Conservation (phyloP, 2,329 filamentous ascomycete genomes). For the Colletotrichum cordylinicola region DNA sequence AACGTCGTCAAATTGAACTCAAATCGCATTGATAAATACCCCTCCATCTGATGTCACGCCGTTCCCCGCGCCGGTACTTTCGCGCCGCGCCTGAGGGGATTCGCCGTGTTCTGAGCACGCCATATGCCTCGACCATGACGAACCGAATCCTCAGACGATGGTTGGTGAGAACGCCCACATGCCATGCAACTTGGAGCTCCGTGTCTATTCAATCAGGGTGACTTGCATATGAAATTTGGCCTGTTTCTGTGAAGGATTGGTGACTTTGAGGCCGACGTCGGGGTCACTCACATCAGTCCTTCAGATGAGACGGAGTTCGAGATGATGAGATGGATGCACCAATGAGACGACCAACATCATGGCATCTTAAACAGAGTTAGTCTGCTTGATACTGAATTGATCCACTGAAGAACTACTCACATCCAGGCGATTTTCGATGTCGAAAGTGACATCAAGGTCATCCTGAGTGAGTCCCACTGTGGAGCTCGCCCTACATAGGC, state of each 20-base stretch:
- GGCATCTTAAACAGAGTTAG: rapidly evolving
- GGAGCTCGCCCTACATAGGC: rapidly evolving
- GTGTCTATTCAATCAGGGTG: rapidly evolving
- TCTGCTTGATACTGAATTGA: rapidly evolving
- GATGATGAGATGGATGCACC: not conserved
- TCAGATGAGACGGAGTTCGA: not conserved
- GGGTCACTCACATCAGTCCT: not conserved
- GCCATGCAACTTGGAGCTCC: not conserved
- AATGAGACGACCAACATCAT: not conserved
- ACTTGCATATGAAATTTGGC: not conserved
- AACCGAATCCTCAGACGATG: not conserved
- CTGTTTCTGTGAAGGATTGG: rapidly evolving
- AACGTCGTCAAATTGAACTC: not conserved
- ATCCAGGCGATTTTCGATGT: not conserved
- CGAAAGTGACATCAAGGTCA: not conserved
- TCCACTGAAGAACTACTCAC: not conserved
- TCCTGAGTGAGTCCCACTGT: rapidly evolving
- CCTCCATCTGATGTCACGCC: constrained; percentile 3
- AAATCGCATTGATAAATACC: not conserved
- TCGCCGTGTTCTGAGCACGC: constrained; percentile 15
- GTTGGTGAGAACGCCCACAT: not conserved
- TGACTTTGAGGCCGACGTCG: not conserved
- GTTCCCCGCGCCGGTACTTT: not conserved
- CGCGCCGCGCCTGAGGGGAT: not conserved
- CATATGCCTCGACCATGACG: constrained; percentile 13